Conservation (phyloP, 1,284 basidiomycete species). For the Marasmius oreades region DNA sequence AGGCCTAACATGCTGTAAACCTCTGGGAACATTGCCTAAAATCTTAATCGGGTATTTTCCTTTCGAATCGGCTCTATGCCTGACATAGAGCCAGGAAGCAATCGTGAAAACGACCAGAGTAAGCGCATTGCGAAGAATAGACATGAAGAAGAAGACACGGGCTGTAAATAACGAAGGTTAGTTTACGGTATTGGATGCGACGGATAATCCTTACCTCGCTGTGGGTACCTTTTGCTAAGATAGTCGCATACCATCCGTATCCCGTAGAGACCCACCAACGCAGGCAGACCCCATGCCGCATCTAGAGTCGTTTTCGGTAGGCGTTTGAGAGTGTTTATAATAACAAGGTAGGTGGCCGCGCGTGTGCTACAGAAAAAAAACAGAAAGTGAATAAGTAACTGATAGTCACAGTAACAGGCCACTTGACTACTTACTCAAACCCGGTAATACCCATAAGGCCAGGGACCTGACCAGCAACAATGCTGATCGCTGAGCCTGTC, state of each 20-base stretch:
- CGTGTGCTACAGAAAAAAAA: conserved; percentile 55
- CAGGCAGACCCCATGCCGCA: conserved; percentile 87
- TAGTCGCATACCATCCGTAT: conserved; percentile 67
- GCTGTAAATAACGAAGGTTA: conserved; percentile 32
- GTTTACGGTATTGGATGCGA: neutral
- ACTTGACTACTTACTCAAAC: conserved; percentile 59
- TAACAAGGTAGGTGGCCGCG: conserved; percentile 81
- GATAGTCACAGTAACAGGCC: neutral
- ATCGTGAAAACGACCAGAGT: conserved; percentile 84
- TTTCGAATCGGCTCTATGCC: conserved; percentile 50
- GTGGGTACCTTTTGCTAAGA: conserved; percentile 66
- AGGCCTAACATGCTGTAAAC: conserved; percentile 74
- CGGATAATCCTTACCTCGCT: conserved; percentile 42
- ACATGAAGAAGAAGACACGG: conserved; percentile 87
- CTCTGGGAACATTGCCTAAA: conserved; percentile 79
- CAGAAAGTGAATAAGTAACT: conserved; percentile 6
- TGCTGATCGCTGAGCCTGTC: conserved; percentile 89
- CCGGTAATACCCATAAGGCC: conserved; percentile 81
- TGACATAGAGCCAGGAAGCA: conserved; percentile 80
- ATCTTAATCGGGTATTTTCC: conserved; percentile 86
- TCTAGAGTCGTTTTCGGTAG: conserved; percentile 73
- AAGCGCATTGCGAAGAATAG: conserved; percentile 83
- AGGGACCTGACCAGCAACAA: conserved; percentile 82
- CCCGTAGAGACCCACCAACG: conserved; percentile 70
- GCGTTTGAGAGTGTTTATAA: conserved; percentile 90